Base-by-base conservation (phyloP, 2,329 filamentous ascomycete genomes). In the Trichoderma sp. region DNA sequence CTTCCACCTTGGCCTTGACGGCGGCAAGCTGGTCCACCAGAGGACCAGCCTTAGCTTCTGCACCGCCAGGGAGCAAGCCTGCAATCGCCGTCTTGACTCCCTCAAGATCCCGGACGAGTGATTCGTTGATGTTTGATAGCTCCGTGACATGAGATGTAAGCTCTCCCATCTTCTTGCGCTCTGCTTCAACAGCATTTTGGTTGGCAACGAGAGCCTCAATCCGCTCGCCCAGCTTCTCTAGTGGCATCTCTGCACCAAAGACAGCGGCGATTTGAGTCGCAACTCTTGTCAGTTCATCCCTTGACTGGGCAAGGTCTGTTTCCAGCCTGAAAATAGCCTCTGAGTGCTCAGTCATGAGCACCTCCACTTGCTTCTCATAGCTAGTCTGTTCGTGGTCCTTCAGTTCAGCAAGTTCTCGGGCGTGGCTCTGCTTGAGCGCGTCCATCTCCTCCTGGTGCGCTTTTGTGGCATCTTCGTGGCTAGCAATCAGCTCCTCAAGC, bases 181-280 rank as follows among this genome's bases (percentile, higher is more conserved):
- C 88, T 53, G 85, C 82, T 1, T 73, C 80, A 6, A 94, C 84
- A 28, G 88, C 86, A 75, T 89, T 87, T 76, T 92, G 88, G 72
- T 89, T 85, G 1, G 85, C 84, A 55, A 88, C 80, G 28, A 92
- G 83, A 32, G 86, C 83, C 9, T 86, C 82, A 73, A 92, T 90
- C 66, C 88, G 86, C 71, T 90, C 87, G 5, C 88, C 86, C 20
- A 95, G 83, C 80, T 91, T 89, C 71, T 91, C 89, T n/a, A 91
- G 85, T 77, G 89, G 90, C 58, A 90, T 88, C 26, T 92, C 87
- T 15, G 92, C 77, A 15, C 90, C 84, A 73, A 90, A 80, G 57
- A 90, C 85, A 79, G 85, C 84, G 71, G 90, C 84, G 66, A 93
- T 88, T 75, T 90, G 88, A 3, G 86, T 86, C 20, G 91, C 89